Conservation (phyloP, 2,329 filamentous ascomycete species). For the Raffaelea deltoideospora region DNA sequence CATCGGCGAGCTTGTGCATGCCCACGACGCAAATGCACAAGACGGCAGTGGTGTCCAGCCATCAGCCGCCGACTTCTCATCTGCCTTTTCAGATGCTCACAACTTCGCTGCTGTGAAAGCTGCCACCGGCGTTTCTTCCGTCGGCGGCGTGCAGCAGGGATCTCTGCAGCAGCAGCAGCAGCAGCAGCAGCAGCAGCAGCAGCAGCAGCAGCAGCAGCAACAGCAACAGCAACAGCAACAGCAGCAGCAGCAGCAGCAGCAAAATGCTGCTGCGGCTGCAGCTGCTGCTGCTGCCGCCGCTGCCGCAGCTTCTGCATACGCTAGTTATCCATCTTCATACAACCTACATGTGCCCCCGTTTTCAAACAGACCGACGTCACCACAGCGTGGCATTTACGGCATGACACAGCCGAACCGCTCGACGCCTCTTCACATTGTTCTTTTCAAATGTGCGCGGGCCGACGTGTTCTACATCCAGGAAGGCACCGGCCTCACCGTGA, state of each 20-base stretch:
- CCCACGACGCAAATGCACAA: slow-evolving; percentile 28
- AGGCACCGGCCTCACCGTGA: slow-evolving; percentile 80
- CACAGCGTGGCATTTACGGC: slow-evolving; percentile 46
- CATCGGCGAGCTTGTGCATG: slow-evolving; percentile 32
- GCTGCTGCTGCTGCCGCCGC: neutral
- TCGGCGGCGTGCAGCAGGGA: slow-evolving; percentile 20
- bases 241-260: slow-evolving; percentile 13
- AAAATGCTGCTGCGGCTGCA: neutral
- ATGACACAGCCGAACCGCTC: slow-evolving; percentile 47
- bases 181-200: slow-evolving; percentile 2
- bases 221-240: slow-evolving; percentile 2
- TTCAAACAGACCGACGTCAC: slow-evolving; percentile 38
- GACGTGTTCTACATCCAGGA: slow-evolving; percentile 97
- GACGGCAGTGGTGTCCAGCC: no score
- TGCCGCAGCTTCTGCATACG: neutral
- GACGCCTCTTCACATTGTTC: slow-evolving; percentile 71
- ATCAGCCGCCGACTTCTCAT: slow-evolving; percentile 26
- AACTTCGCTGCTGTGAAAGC: slow-evolving; percentile 12
- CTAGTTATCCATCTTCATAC: slow-evolving; percentile 29
- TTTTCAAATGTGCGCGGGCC: slow-evolving; percentile 90
- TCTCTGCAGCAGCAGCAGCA: slow-evolving; percentile 1
- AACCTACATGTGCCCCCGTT: slow-evolving; percentile 28
- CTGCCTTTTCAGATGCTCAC: slow-evolving; percentile 23
- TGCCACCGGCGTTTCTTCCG: slow-evolving; percentile 8
- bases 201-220: slow-evolving; percentile 1